Base-by-base conservation (phyloP, 1,284 basidiomycete species). In the Pseudozyma hubeiensis region DNA sequence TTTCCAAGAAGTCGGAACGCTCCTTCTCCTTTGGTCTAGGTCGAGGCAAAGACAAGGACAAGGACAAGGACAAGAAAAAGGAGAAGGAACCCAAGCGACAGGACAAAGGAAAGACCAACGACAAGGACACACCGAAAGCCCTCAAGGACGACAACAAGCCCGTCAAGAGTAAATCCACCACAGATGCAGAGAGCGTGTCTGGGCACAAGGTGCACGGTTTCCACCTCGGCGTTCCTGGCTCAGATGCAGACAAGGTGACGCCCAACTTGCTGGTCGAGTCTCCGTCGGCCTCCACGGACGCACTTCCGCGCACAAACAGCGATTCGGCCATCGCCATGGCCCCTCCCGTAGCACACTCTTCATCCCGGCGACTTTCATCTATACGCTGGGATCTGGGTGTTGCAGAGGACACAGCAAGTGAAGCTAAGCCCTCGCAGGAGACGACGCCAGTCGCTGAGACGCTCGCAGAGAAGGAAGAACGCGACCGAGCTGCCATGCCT, bases 1-100 rank as follows among this genome's bases (percentile, higher is more conserved):
- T 65, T 13, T 69, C 72, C 52, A 75, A 66, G 33, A 69, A 64
- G 55, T 66, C 66, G 29, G 72, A 75, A 17, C 55, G 62, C n/a
- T 53, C 63, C 9, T 70, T 66, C 49, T 55, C 60, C 16, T 75
- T 74, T 37, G 58, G 57, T n/a, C 41, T 61, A 1, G 30, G 35
- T n/a, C 48, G 49, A 8, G 52, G 39, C 24, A 63, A 67, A 40
- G 64, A 73, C 24, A 64, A 69, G 49, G 54, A 59, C 7, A 65
- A 53, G 50, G 67, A 53, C 2, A 61, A 56, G 35, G 44, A 49
- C 13, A 63, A 56, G 41, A 43, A 45, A 13, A 34, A 35, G 29
- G 35, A 47, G 14, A 33, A 45, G 39, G 31, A 46, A 31, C 50
- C 48, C 16, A 60, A 60, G 58, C 52, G 55, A 0, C 58, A 66